phyloP scores from a whole-genome alignment of 495 filamentous ascomycete species.

The Xylaria bambusicola region DNA sequence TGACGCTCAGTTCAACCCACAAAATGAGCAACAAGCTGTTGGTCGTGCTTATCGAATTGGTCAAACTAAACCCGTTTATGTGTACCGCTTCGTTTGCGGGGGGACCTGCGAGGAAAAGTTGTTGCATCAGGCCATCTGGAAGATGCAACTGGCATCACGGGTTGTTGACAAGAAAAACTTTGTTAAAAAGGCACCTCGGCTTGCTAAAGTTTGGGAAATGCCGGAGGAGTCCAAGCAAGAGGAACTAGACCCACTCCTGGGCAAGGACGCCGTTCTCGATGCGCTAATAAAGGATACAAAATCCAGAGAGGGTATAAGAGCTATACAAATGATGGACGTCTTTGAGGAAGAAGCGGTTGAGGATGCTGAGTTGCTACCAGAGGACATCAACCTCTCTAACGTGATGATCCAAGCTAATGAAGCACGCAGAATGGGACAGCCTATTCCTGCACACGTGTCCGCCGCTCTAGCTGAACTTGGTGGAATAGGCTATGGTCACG shows the following conservation, averaged over 20 bases:
- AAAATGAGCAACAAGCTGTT: conserved; percentile 83
- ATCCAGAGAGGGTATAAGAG: conserved; percentile 28
- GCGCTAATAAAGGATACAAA: conserved; percentile 52
- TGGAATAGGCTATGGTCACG: neutral
- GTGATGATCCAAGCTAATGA: conserved; percentile 28
- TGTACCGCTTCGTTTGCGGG: conserved; percentile 80
- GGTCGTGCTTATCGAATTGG: conserved; percentile 87
- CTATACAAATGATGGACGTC: conserved; percentile 44
- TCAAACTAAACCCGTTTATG: conserved; percentile 78
- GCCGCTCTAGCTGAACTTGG: neutral
- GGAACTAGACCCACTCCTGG: conserved; percentile 53
- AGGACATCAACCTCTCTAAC: conserved; percentile 38
- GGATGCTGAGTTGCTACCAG: conserved; percentile 34
- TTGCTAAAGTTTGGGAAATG: conserved; percentile 57
- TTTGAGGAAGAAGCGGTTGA: conserved; percentile 48
- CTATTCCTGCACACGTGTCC: neutral
- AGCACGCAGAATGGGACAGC: conserved; percentile 25
- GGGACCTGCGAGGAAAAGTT: conserved; percentile 78
- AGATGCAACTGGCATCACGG: conserved; percentile 72
- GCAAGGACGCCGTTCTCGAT: conserved; percentile 74
- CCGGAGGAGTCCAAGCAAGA: conserved; percentile 55
- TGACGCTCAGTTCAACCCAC: conserved; percentile 80
- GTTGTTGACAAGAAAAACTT: conserved; percentile 85
- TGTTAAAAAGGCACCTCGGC: conserved; percentile 54
- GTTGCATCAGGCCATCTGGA: conserved; percentile 74